A percentile compares a stretch with the other conserved stretches of the same genome.
phyloP scores from a whole-genome alignment of 2,329 filamentous ascomycete species.

The Coniochaeta pulveracea region DNA sequence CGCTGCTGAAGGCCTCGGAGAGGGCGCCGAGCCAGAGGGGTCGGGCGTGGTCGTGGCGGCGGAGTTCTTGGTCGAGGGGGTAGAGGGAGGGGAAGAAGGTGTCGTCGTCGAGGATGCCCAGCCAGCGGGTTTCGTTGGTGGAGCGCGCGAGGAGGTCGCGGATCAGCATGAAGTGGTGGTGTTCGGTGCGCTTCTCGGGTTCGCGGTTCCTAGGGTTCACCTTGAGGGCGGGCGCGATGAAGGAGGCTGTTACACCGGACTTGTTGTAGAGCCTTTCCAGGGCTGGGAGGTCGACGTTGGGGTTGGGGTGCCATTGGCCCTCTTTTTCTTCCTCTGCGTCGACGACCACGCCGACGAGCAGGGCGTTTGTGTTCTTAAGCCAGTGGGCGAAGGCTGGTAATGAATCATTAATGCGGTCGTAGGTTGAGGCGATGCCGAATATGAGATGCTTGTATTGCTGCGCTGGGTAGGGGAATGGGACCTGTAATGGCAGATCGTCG shows the following conservation, averaged over 20 bases:
- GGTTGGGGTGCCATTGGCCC: not conserved
- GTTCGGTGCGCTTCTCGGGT: constrained; percentile 27
- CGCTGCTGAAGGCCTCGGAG: constrained; percentile 41
- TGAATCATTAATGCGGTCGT: constrained; percentile 36
- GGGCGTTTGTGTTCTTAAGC: constrained; percentile 37
- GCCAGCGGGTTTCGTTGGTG: constrained; percentile 37
- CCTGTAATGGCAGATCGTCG: constrained; percentile 32
- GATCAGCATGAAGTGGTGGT: constrained; percentile 47
- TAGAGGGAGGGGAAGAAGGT: constrained; percentile 50
- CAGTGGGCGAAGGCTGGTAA: constrained; percentile 42
- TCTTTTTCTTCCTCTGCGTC: constrained; percentile 19
- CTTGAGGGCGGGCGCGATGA: constrained; percentile 15
- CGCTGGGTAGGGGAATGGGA: constrained; percentile 30
- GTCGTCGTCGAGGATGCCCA: constrained; percentile 49
- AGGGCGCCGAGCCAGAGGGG: constrained; percentile 44
- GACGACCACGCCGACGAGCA: constrained; percentile 38
- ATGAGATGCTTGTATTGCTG: constrained; percentile 36
- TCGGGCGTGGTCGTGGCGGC: constrained; percentile 32
- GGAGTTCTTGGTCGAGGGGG: constrained; percentile 34
- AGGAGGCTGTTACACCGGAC: constrained; percentile 17
- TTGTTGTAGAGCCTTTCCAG: constrained; percentile 19
- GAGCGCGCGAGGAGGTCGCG: constrained; percentile 33
- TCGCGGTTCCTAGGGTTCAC: constrained; percentile 8
- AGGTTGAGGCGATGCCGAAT: constrained; percentile 45
- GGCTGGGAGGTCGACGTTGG: constrained; percentile 12